phyloP scores from a whole-genome alignment of 495 filamentous ascomycete genomes.

The Penicillium desertorum region DNA sequence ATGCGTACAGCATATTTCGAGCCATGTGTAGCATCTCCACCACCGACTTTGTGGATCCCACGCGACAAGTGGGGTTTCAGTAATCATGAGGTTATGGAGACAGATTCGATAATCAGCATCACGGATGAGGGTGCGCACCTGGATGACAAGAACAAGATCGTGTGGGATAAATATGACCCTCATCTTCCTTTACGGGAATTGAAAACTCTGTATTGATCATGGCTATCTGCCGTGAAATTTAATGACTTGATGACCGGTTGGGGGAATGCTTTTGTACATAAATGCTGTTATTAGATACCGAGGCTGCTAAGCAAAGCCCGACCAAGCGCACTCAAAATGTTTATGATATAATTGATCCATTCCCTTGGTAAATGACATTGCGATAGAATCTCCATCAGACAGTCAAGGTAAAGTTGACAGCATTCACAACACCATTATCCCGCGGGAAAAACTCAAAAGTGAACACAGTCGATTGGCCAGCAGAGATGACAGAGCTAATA shows the following conservation, averaged over 20 bases:
- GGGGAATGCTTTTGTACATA: slow-evolving; percentile 1
- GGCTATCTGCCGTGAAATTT: not conserved
- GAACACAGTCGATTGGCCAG: slow-evolving; percentile 46
- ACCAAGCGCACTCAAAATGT: not conserved
- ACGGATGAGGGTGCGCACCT: slow-evolving; percentile 67
- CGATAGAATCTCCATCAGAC: slow-evolving; percentile 25
- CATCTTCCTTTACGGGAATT: slow-evolving; percentile 40
- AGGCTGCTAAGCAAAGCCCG: not conserved
- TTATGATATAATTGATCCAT: not conserved
- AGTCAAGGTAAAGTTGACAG: slow-evolving; percentile 48
- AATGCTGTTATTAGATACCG: not conserved
- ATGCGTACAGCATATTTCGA: slow-evolving; percentile 61
- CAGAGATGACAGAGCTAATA: slow-evolving; percentile 47
- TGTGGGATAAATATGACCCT: slow-evolving; percentile 54
- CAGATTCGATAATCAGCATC: slow-evolving; percentile 50
- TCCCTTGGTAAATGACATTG: not conserved
- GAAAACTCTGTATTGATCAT: slow-evolving; percentile 40
- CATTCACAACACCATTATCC: slow-evolving; percentile 37
- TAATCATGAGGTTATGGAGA: slow-evolving; percentile 60
- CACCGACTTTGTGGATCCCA: slow-evolving; percentile 69
- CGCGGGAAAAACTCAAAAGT: slow-evolving; percentile 56
- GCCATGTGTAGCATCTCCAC: slow-evolving; percentile 59
- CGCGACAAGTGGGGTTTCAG: slow-evolving; percentile 64
- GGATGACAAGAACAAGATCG: slow-evolving; percentile 60
- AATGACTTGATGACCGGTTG: slow-evolving; percentile 6